Evolutionary conservation across 257 asterid species (phyloP).

Genomic region (Mitragyna speciosa): DNA sequence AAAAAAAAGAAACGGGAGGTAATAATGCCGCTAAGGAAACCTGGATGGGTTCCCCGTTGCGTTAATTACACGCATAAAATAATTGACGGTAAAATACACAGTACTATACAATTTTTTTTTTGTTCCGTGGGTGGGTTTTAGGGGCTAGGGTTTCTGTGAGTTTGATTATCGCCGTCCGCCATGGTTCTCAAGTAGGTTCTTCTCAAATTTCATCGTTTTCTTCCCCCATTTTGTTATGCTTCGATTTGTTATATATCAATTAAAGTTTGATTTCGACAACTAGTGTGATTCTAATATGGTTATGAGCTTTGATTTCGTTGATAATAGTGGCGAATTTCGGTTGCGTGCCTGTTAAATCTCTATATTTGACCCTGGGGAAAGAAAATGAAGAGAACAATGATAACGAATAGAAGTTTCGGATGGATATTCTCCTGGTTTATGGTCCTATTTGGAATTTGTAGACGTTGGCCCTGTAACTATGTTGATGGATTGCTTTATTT

Average conservation of each 20-base stretch:
- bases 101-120: neutral
- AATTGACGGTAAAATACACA: neutral
- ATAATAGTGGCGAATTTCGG: neutral
- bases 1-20: neutral
- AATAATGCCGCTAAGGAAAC: too few species aligned
- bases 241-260: neutral
- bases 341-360: neutral
- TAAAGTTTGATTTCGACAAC: neutral
- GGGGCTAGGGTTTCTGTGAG: conserved; percentile 14
- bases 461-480: neutral
- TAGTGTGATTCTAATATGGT: neutral
- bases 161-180: conserved; percentile 17
- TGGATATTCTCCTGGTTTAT: neutral
- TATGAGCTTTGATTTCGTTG: neutral
- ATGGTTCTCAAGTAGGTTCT: conserved; percentile 66
- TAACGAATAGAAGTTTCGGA: neutral
- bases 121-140: neutral
- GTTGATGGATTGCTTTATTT: neutral
- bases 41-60: neutral
- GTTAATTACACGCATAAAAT: too few species aligned
- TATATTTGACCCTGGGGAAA: neutral
- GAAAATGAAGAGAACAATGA: neutral
- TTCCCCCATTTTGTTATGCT: neutral
- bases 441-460: neutral
- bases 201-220: neutral